Percentiles rank a stretch among this genome's conserved stretches.
Evolutionary conservation across 2,329 filamentous ascomycete species (phyloP).

Genomic region (Nothophaeocryptopus gaeumannii): DNA sequence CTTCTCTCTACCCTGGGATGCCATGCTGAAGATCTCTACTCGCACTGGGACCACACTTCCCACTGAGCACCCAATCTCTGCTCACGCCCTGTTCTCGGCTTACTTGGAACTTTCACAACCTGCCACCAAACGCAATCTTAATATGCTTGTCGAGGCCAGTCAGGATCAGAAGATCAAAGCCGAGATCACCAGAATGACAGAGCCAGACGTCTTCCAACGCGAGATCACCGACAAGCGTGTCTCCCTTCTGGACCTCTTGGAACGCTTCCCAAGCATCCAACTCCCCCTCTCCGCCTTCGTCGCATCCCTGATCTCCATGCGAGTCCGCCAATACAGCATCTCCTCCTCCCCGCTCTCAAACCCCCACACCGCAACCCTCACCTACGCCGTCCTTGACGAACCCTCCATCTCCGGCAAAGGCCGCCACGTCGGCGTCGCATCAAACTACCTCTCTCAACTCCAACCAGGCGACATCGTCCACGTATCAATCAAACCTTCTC

Average conservation of each 20-base stretch:
- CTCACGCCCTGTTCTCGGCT: constrained; percentile 61
- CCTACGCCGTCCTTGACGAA: constrained; percentile 56
- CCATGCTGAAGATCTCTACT: constrained; percentile 39
- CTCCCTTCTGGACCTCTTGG: constrained; percentile 67
- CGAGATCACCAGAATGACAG: constrained; percentile 47
- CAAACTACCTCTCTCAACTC: constrained; percentile 43
- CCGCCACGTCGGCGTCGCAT: constrained; percentile 44
- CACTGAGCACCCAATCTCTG: constrained; percentile 58
- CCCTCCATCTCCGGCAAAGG: constrained; percentile 26
- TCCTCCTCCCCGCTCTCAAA: constrained; percentile 34
- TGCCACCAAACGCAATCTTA: constrained; percentile 63
- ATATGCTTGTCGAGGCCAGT: constrained; percentile 50
- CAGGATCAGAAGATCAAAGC: constrained; percentile 50
- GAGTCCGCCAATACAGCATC: constrained; percentile 41
- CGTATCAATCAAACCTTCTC: constrained; percentile 41
- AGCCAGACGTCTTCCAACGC: constrained; percentile 34
- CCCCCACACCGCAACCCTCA: constrained; percentile 48
- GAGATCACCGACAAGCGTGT: constrained; percentile 42
- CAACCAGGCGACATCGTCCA: constrained; percentile 42
- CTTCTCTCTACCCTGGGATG: constrained; percentile 68
- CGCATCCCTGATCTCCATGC: constrained; percentile 71
- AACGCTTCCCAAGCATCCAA: constrained; percentile 58
- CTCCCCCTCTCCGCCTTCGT: constrained; percentile 67
- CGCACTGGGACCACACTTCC: constrained; percentile 68
- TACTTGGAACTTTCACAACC: constrained; percentile 73